Evolutionary conservation across 1,139 yeast genomes (phyloP), one percentile per base, ranked within the genome.

Genomic region (Oligophagozyma castellii): DNA sequence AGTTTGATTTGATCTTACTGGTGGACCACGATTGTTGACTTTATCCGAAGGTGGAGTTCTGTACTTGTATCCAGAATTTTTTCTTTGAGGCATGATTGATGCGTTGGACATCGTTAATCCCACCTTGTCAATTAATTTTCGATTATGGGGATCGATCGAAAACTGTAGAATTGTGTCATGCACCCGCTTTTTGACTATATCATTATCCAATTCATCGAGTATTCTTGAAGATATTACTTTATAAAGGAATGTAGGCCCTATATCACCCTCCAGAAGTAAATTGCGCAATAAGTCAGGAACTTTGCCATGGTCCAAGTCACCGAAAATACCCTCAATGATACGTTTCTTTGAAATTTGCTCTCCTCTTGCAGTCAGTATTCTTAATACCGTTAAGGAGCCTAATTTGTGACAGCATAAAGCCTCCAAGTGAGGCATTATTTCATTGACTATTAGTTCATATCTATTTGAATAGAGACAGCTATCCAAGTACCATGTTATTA

Each of bases 401-500:
- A 84, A 59, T 52, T 81, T 84, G 43, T 86, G 92, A 25, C 81
- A 72, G 46, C 93, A 76, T 34, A 80, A 59, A 25, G 61, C 63
- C 10, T 63, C 70, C 44, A 81, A 59, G 42, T 71, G 63, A 2
- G 81, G 75, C 29, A 73, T 51, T 35, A 81, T 58, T 43, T 68
- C 65, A 16, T 70, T 66, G 0, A 78, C 70, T 21, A 73, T 46
- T 15, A 70, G 53, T 15, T 54, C 42, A 46, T 69, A 72, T 27
- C 75, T 61, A 39, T 73, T 69, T 27, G 65, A 63, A 32, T 74
- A 61, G 22, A 66, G 63, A 46, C 83, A 84, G 1, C 94, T 79
- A 49, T 86, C 96, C 51, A 86, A 64, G 44, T 77, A 77, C 96
- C 96, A 86, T 3, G 95, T 81, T 32, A 86, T 69, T 41, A 86